Evolutionary conservation across 768 basidiomycete genomes (phyloP), one percentile per base, ranked within the genome.

Genomic region (Galerina sulciceps): DNA sequence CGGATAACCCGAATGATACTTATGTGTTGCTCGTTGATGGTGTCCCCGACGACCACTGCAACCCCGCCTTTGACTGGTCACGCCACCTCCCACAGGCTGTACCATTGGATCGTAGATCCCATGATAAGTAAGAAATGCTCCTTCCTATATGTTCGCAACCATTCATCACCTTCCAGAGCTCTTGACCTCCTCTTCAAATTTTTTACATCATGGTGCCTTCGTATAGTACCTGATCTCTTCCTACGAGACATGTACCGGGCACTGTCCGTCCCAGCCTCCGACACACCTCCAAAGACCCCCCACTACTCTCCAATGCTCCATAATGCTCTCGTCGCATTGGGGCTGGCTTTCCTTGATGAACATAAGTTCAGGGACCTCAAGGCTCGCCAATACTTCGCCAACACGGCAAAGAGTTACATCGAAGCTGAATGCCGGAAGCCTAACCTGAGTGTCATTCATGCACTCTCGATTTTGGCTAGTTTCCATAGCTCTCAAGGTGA

Each of bases 261-360:
- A 3, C 70, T 82, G 11, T 73, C 64, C 44, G 68, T 68, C 3
- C 78, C 80, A 1, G 63, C 68, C 42, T 73, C 75, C 1, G 73
- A 79, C 38, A 57, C 70, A 6, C 67, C 75, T 14, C 79, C 79
- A 0, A 80, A 80, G 58, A 79, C 80, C 0, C 70, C 82, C 2
- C 86, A 89, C 61, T 90, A 90, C 69, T 88, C 86, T 2, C 86
- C 88, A 0, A 85, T 90, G 82, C 76, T 90, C 8, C 89, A 90
- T 71, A 90, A 90, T 61, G 79, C 87, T 1, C 76, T 88, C 2
- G 71, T 90, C 4, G 75, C 81, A 0, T 58, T 82, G 20, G 80
- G 74, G 3, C 66, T 75, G 6, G 78, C 77, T 0, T 79, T 81
- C 43, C 75, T 79, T 1, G 81, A 82, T 38, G 78, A 81, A 20